Conservation (phyloP, 2,329 filamentous ascomycete species). For the Neoarthrinium moseri region DNA sequence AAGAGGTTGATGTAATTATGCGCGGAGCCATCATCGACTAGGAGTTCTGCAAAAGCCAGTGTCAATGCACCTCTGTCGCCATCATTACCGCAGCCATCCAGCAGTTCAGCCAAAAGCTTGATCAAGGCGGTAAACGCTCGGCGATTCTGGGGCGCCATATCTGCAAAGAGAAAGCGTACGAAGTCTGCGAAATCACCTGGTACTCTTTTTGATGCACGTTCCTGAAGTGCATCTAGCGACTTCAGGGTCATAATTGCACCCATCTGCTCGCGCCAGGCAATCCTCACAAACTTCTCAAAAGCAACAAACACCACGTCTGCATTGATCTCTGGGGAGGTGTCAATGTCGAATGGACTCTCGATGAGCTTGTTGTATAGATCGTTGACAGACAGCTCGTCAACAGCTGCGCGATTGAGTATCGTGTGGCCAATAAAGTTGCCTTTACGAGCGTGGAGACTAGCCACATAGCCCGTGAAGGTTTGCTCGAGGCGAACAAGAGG, state of each 20-base stretch:
- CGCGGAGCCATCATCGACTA: constrained; percentile 74
- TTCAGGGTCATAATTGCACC: constrained; percentile 76
- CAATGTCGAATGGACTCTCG: constrained; percentile 77
- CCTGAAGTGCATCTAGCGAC: constrained; percentile 72
- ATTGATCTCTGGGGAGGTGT: constrained; percentile 70
- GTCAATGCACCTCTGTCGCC: constrained; percentile 87
- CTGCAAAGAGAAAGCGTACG: constrained; percentile 61
- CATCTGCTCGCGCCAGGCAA: constrained; percentile 87
- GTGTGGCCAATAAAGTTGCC: constrained; percentile 81
- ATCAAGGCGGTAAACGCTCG: constrained; percentile 82
- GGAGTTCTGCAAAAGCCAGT: constrained; percentile 81
- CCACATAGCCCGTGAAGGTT: constrained; percentile 79
- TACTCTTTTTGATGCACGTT: constrained; percentile 61
- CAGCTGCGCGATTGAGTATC: constrained; percentile 66
- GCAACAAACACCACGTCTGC: constrained; percentile 86
- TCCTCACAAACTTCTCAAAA: constrained; percentile 88
- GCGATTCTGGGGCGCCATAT: constrained; percentile 68
- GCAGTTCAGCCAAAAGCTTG: constrained; percentile 80
- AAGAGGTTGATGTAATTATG: constrained; percentile 85
- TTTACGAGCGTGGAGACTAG: constrained; percentile 79
- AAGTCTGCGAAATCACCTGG: constrained; percentile 73
- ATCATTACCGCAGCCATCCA: constrained; percentile 89
- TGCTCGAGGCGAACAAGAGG: constrained; percentile 76
- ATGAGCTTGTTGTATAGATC: constrained; percentile 87
- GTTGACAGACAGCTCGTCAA: constrained; percentile 79